Evolutionary conservation across 768 basidiomycete genomes (phyloP).

Genomic region (Kwoniella sp.): DNA sequence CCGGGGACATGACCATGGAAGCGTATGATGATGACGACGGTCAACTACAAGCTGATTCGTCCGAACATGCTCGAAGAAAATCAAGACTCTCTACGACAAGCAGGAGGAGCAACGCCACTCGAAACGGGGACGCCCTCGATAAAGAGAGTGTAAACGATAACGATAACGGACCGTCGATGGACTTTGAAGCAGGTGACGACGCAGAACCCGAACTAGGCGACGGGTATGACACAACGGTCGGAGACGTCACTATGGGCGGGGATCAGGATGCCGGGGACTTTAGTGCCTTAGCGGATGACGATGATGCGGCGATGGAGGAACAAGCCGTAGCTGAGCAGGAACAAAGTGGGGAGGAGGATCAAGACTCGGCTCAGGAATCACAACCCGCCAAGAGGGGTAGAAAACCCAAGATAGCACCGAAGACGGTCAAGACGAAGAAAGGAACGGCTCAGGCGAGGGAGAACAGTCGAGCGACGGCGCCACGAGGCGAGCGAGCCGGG

Average conservation of each 20-base stretch:
- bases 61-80: not conserved
- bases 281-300: conserved; percentile 13
- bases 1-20: not conserved
- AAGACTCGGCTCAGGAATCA: conserved; percentile 12
- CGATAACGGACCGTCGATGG: conserved; percentile 1
- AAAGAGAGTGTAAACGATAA: conserved; percentile 9
- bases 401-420: conserved; percentile 12
- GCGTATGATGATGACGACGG: no score
- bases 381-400: conserved; percentile 2
- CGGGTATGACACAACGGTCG: not conserved
- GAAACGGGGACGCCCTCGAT: not conserved
- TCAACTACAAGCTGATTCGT: not conserved
- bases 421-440: conserved; percentile 5
- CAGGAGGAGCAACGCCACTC: not conserved
- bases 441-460: conserved; percentile 4
- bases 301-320: conserved; percentile 23
- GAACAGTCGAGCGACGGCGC: not conserved
- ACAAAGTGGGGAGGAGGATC: not conserved
- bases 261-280: not conserved
- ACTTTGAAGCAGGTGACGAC: conserved; percentile 3
- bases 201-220: not conserved
- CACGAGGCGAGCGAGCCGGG: conserved; percentile 5
- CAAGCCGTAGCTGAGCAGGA: conserved; percentile 13
- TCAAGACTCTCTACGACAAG: not conserved
- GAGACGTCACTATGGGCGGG: not conserved